These are phyloP conservation scores for Mycosarcoma mackinlayi DNA, from an alignment of 1,284 basidiomycete species.

Conservation along the genomic window DNA sequence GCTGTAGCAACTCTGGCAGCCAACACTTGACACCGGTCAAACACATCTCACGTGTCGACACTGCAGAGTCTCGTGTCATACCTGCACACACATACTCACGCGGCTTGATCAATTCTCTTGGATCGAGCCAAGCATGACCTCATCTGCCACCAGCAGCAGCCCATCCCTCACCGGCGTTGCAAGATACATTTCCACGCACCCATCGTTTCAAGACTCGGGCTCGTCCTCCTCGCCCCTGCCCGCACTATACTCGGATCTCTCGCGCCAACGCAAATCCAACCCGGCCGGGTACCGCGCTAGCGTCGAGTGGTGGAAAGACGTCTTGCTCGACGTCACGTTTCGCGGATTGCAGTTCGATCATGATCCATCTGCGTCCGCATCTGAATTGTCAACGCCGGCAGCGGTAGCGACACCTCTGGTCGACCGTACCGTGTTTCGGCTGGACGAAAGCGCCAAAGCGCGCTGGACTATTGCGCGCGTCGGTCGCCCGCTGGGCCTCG, in stretches of 20 bases:
- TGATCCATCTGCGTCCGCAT: not conserved
- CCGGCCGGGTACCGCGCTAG: slow-evolving; percentile 83
- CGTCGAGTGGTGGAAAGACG: slow-evolving; percentile 85
- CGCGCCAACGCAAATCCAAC: slow-evolving; percentile 83
- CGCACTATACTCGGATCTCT: slow-evolving; percentile 87
- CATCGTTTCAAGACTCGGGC: slow-evolving; percentile 28
- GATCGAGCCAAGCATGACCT: not conserved
- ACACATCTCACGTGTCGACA: no score
- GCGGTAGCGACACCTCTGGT: not conserved
- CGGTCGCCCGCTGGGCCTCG: slow-evolving; percentile 83
- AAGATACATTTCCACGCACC: slow-evolving; percentile 34
- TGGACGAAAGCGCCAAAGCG: slow-evolving; percentile 69
- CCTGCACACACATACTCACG: no score
- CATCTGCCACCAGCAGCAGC: no score
- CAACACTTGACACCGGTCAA: no score
- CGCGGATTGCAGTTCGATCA: slow-evolving; percentile 32
- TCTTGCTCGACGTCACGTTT: slow-evolving; percentile 75
- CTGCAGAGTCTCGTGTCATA: no score
- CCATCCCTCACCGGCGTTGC: slow-evolving; percentile 4
- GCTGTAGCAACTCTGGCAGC: no score
- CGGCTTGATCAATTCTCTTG: no score
- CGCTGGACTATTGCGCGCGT: slow-evolving; percentile 69
- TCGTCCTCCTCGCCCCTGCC: slow-evolving; percentile 71
- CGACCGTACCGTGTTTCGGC: slow-evolving; percentile 72
- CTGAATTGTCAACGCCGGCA: not conserved